Conservation (phyloP, 495 filamentous ascomycete species). For the Penicillium cinerascens region DNA sequence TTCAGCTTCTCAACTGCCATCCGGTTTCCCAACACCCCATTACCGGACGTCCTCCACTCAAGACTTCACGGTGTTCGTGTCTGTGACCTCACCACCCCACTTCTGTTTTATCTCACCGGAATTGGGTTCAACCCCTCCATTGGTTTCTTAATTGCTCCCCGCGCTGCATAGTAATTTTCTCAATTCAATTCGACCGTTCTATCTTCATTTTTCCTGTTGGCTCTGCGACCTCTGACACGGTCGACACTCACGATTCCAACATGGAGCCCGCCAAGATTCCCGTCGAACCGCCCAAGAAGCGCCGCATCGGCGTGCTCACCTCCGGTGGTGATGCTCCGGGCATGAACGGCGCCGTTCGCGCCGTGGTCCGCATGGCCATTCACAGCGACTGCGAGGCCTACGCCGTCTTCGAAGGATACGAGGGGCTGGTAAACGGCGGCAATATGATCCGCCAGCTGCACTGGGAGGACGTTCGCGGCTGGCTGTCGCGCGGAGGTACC, state of each 20-base stretch:
- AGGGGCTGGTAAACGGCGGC: constrained; percentile 87
- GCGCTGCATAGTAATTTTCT: constrained; percentile 8
- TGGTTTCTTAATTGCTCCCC: constrained; percentile 8
- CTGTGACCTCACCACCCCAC: constrained; percentile 37
- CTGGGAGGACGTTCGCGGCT: constrained; percentile 96
- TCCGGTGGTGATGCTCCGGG: constrained; percentile 96
- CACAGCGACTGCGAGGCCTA: constrained; percentile 83
- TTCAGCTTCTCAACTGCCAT: background rate
- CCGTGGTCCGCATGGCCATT: constrained; percentile 90
- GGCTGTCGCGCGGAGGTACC: constrained; percentile 90
- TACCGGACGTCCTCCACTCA: background rate
- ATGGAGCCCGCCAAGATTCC: constrained; percentile 37
- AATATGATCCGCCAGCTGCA: constrained; percentile 79
- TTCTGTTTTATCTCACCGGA: constrained; percentile 48
- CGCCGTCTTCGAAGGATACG: constrained; percentile 92
- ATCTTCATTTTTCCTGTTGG: constrained; percentile 3
- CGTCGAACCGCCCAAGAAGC: constrained; percentile 51
- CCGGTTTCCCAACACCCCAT: background rate
- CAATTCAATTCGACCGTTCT: constrained; percentile 1
- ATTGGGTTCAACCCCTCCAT: constrained; percentile 30
- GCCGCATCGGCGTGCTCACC: constrained; percentile 92
- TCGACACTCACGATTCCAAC: constrained; percentile 15
- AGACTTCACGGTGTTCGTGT: constrained; percentile 6
- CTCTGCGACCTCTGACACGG: constrained; percentile 10
- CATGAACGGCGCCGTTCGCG: constrained; percentile 94